A percentile compares a stretch with the other conserved stretches of the same genome.
Conservation (phyloP, 305 asterid genomes). For the Fraxinus paxiana region DNA sequence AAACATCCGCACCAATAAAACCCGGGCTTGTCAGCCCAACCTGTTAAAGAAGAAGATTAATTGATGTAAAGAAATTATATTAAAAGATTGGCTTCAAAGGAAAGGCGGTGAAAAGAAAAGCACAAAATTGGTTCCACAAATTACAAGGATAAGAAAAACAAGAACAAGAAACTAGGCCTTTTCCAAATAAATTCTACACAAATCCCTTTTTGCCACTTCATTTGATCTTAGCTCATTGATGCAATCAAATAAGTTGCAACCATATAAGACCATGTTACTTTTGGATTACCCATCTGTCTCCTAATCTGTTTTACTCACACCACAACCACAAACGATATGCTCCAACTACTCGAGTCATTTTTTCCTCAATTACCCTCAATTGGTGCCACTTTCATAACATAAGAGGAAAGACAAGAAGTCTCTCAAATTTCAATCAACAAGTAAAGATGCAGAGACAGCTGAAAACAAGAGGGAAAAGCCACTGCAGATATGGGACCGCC, state of each 20-base stretch:
- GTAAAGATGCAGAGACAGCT: neutral
- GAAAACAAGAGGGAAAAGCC: neutral
- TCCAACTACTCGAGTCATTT: neutral
- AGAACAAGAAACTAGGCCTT: neutral
- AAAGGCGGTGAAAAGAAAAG: neutral
- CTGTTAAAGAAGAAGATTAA: constrained; percentile 30
- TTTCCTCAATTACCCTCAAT: neutral
- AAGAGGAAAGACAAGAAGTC: neutral
- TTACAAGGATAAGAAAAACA: neutral
- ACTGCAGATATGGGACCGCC: neutral
- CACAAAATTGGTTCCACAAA: neutral
- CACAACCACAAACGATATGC: neutral
- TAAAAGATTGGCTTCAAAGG: neutral
- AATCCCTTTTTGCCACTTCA: neutral
- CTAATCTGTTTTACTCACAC: neutral
- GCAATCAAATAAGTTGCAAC: neutral
- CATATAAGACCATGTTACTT: neutral
- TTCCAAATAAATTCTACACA: neutral
- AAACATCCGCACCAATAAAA: constrained; percentile 54
- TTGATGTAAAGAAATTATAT: neutral
- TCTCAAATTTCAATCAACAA: neutral
- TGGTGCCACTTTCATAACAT: neutral
- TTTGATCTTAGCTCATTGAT: neutral
- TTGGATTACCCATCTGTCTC: neutral
- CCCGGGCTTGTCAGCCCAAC: constrained; percentile 93